phyloP scores from a whole-genome alignment of 306 rosid genomes.

The Corylus americana region DNA sequence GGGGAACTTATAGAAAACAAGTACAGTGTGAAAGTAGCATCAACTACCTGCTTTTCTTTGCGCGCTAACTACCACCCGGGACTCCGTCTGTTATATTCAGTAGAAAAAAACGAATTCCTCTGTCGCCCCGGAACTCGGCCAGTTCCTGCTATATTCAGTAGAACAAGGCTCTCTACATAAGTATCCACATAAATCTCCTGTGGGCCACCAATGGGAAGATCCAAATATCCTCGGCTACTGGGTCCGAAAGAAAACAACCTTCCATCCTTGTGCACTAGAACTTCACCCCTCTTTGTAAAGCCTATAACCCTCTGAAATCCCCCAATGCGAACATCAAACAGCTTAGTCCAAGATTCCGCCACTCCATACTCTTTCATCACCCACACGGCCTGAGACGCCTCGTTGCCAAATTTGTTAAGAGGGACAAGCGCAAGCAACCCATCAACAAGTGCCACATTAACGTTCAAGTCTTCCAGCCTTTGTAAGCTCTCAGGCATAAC shows the following conservation, averaged over 20 bases:
- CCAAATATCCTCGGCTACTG: neutral
- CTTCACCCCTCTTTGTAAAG: neutral
- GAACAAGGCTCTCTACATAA: neutral
- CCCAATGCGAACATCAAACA: neutral
- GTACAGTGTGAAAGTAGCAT: no score
- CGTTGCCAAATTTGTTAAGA: neutral
- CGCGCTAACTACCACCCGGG: no score
- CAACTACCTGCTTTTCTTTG: no score
- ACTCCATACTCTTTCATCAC: constrained; percentile 1
- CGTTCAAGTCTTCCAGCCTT: neutral
- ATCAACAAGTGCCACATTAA: neutral
- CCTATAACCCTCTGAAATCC: neutral
- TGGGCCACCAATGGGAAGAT: neutral
- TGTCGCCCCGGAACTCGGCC: neutral
- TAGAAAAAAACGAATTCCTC: neutral
- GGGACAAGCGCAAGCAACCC: constrained; percentile 7
- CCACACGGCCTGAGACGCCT: neutral
- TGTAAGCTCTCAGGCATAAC: neutral
- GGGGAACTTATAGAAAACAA: no score
- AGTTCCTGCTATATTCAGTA: neutral
- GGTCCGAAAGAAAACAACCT: neutral
- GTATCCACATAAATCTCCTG: neutral
- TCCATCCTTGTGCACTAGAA: neutral
- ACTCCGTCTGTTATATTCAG: no score
- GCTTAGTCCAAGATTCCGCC: neutral